Evolutionary conservation across 2,329 filamentous ascomycete species (phyloP).

Genomic region (Microcyclosporella mali): DNA sequence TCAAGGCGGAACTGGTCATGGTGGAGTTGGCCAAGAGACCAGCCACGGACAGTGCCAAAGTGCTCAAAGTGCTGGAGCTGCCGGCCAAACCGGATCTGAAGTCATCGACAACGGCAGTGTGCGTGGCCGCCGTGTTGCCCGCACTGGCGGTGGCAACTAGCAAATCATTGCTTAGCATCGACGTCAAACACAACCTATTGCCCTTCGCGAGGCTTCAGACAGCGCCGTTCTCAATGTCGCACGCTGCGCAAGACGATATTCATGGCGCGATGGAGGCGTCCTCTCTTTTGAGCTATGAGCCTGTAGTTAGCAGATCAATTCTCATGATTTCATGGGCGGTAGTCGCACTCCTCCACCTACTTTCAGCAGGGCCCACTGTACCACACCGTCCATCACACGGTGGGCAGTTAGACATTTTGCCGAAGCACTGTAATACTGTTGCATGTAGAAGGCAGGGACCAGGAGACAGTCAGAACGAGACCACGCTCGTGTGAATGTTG

Average conservation of each 20-base stretch:
- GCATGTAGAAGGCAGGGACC: too few relatives aligned
- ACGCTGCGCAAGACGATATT: not conserved
- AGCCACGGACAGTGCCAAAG: too few relatives aligned
- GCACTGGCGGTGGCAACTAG: not conserved
- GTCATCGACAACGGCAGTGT: conserved; percentile 18
- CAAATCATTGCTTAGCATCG: too few relatives aligned
- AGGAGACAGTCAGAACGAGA: too few relatives aligned
- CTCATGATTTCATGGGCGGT: too few relatives aligned
- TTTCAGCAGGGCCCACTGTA: too few relatives aligned
- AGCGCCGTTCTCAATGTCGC: not conserved
- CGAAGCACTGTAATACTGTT: not conserved
- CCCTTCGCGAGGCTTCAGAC: not conserved
- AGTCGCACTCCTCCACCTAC: too few relatives aligned
- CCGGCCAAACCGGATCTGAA: conserved; percentile 12
- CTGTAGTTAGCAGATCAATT: too few relatives aligned
- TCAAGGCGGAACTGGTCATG: conserved; percentile 1
- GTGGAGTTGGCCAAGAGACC: conserved; percentile 10
- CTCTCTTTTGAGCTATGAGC: too few relatives aligned
- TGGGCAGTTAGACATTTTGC: not conserved
- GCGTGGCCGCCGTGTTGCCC: conserved; percentile 12
- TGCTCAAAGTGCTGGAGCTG: conserved; percentile 17
- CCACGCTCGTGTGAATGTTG: too few relatives aligned
- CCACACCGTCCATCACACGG: not conserved
- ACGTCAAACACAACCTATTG: too few relatives aligned
- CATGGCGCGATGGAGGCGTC: too few relatives aligned